A percentile compares a stretch with the other conserved stretches of the same genome.
These are phyloP conservation scores for Penicillium verrucosum DNA, from an alignment of 2,329 filamentous ascomycete species.

Conservation along the genomic window DNA sequence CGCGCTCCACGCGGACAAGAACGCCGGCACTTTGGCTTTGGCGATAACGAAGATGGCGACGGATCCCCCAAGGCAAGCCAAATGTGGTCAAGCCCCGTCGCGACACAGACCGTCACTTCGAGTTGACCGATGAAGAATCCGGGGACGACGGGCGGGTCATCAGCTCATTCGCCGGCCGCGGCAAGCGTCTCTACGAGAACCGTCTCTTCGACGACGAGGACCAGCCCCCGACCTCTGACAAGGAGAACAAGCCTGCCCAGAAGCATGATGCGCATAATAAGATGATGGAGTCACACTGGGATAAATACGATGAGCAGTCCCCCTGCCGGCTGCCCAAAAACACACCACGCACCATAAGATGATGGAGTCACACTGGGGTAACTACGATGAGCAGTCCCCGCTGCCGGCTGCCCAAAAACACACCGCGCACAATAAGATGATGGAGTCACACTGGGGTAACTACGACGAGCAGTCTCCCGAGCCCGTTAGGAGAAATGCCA, in stretches of 20 bases:
- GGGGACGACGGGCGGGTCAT: slow-evolving; percentile 41
- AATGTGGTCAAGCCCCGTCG: slow-evolving; percentile 67
- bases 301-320: slow-evolving; percentile 38
- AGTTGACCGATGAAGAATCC: slow-evolving; percentile 71
- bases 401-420: neutral
- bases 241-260: slow-evolving; percentile 47
- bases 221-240: slow-evolving; percentile 47
- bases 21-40: slow-evolving; percentile 72
- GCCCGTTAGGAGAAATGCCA: slow-evolving; percentile 18
- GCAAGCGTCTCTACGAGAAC: slow-evolving; percentile 72
- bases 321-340: neutral
- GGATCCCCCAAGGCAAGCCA: slow-evolving; percentile 47
- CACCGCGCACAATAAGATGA: slow-evolving; percentile 52
- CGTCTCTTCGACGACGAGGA: slow-evolving; percentile 65
- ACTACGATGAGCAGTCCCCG: slow-evolving; percentile 35
- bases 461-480: slow-evolving; percentile 38
- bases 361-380: slow-evolving; percentile 61
- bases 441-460: slow-evolving; percentile 59
- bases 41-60: slow-evolving; percentile 57
- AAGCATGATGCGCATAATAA: slow-evolving; percentile 54
- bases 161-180: slow-evolving; percentile 61
- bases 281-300: slow-evolving; percentile 64
- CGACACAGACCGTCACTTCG: slow-evolving; percentile 78
- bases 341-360: slow-evolving; percentile 47
- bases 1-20: slow-evolving; percentile 65